Conservation (phyloP, 2,329 filamentous ascomycete genomes). For the Rhynchosporium graminicola region DNA sequence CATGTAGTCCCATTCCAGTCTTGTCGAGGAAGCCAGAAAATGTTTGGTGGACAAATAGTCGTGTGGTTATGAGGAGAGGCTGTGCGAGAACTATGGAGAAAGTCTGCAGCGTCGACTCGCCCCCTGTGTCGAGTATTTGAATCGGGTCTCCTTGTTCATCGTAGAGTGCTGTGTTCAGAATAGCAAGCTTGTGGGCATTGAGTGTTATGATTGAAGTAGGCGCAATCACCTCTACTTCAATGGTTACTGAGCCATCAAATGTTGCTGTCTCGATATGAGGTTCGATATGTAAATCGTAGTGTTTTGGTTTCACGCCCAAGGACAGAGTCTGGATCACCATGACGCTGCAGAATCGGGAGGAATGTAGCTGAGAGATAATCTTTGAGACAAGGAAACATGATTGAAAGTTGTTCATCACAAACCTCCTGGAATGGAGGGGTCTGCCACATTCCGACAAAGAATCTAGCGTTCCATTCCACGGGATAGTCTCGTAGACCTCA, state of each 20-base stretch:
- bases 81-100: conserved; percentile 62
- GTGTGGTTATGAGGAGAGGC: conserved; percentile 57
- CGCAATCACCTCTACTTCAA: conserved; percentile 64
- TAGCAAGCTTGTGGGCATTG: conserved; percentile 65
- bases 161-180: conserved; percentile 46
- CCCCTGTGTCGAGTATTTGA: conserved; percentile 6
- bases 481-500: background rate
- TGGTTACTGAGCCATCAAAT: conserved; percentile 64
- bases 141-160: conserved; percentile 8
- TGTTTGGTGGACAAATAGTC: conserved; percentile 60
- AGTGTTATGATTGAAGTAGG: conserved; percentile 65
- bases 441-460: conserved; percentile 6
- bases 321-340: background rate
- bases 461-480: background rate
- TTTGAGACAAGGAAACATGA: background rate
- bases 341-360: background rate
- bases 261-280: conserved; percentile 66
- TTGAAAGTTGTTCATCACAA: background rate
- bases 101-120: conserved; percentile 32
- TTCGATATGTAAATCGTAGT: conserved; percentile 69
- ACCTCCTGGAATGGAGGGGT: background rate
- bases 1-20: conserved; percentile 55
- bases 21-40: conserved; percentile 63
- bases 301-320: conserved; percentile 62
- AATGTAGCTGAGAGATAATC: background rate